Evolutionary conservation across 148 eudicot genomes (phyloP).

Genomic region (Arbutus unedo): DNA sequence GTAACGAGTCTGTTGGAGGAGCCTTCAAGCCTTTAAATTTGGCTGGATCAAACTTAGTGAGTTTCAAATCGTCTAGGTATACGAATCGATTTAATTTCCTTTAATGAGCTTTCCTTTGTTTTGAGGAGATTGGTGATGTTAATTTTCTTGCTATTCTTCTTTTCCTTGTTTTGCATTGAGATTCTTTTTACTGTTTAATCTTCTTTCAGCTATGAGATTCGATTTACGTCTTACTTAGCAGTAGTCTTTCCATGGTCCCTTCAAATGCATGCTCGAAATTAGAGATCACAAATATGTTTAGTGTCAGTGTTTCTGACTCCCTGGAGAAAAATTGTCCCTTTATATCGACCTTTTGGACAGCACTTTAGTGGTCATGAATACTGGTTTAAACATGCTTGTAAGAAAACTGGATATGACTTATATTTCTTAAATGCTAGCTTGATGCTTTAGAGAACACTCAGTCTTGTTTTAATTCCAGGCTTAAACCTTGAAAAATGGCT

Average conservation of each 20-base stretch:
- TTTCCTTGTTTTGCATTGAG: neutral
- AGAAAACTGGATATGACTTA: neutral
- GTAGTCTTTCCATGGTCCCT: neutral
- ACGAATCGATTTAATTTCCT: neutral
- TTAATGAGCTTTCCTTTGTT: neutral
- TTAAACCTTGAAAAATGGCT: constrained; percentile 34
- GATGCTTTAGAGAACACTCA: neutral
- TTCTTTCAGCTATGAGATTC: neutral
- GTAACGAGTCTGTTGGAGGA: neutral
- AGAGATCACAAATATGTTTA: neutral
- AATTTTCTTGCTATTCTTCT: neutral
- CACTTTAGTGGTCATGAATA: too few species aligned
- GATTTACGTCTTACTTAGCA: neutral
- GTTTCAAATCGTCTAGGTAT: neutral
- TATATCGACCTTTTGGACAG: too few species aligned
- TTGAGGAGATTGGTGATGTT: neutral
- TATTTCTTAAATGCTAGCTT: neutral
- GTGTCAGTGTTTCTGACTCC: neutral
- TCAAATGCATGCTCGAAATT: neutral
- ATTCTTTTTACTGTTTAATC: neutral
- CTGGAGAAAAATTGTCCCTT: too few species aligned
- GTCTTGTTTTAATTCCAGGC: constrained; percentile 16
- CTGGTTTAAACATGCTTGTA: neutral
- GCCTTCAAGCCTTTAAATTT: neutral
- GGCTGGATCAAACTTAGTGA: neutral